phyloP scores from a whole-genome alignment of 108 stramenopile genomes.

The Cyclostephanos invisitatus region DNA sequence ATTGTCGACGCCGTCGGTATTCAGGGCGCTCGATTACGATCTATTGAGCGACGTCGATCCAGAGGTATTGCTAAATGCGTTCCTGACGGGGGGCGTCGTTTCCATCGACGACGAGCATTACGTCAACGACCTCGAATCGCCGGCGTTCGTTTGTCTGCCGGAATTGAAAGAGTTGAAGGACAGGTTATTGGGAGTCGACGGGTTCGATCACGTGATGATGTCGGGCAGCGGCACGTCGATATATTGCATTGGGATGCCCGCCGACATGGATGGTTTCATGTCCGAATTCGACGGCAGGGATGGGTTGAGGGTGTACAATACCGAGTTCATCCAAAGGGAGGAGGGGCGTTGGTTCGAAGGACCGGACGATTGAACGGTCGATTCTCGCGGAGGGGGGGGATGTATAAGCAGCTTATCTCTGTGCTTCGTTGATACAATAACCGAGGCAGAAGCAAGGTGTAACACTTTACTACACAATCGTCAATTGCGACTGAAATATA shows the following conservation, averaged over 20 bases:
- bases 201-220: slow-evolving; percentile 86
- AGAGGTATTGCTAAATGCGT: slow-evolving; percentile 62
- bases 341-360: slow-evolving; percentile 43
- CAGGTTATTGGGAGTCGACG: slow-evolving; percentile 55
- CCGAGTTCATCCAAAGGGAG: slow-evolving; percentile 60
- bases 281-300: slow-evolving; percentile 57
- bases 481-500: too few species aligned
- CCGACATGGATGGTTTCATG: slow-evolving; percentile 59
- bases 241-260: slow-evolving; percentile 81
- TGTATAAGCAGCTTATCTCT: too few species aligned
- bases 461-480: too few species aligned
- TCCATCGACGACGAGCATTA: slow-evolving; percentile 55
- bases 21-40: slow-evolving; percentile 86
- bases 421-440: too few species aligned
- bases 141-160: slow-evolving; percentile 79
- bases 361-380: slow-evolving; percentile 22
- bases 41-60: slow-evolving; percentile 71
- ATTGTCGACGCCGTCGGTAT: slow-evolving; percentile 91
- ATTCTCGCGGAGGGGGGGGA: too few species aligned
- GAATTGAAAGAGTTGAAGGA: slow-evolving; percentile 67
- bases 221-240: slow-evolving; percentile 86
- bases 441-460: too few species aligned
- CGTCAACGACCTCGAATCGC: slow-evolving; percentile 85
- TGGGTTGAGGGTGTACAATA: slow-evolving; percentile 65
- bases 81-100: slow-evolving; percentile 61